Percentiles rank a stretch among this genome's conserved stretches.
phyloP scores from a whole-genome alignment of 1,139 yeast species.

The Protomyces lactucae-debilis region DNA sequence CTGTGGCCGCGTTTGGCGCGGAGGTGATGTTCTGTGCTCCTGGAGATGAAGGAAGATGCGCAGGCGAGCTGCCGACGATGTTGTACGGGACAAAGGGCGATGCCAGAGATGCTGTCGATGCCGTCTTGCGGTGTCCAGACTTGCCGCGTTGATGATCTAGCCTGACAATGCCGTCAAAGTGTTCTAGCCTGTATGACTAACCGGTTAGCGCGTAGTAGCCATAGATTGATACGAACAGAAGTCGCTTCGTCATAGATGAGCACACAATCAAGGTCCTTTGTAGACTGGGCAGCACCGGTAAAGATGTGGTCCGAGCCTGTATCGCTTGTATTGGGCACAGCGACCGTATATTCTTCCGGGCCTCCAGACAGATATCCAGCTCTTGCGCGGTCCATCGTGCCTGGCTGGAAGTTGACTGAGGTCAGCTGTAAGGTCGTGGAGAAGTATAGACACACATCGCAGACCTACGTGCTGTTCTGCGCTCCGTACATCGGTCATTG shows the following conservation, averaged over 20 bases:
- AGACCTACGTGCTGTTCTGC: not conserved
- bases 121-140: not conserved
- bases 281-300: constrained; percentile 30
- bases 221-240: not conserved
- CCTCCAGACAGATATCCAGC: constrained; percentile 5
- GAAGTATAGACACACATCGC: not conserved
- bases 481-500: not conserved
- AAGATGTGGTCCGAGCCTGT: constrained; percentile 18
- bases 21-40: not conserved
- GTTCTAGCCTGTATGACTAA: constrained; percentile 15
- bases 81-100: not conserved
- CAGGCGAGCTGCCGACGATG: not conserved
- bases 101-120: not conserved
- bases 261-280: constrained; percentile 32
- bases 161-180: not conserved
- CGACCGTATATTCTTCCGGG: constrained; percentile 1
- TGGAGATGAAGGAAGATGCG: not conserved
- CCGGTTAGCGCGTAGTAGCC: not conserved
- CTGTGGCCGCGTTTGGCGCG: not conserved
- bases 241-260: constrained; percentile 31
- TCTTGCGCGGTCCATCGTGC: constrained; percentile 11
- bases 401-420: constrained; percentile 13
- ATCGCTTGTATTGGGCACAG: constrained; percentile 3
- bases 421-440: not conserved
- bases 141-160: constrained; percentile 14